Evolutionary conservation across 176 grass and related monocot species (phyloP).

Genomic region (Rhynchospora pubera): DNA sequence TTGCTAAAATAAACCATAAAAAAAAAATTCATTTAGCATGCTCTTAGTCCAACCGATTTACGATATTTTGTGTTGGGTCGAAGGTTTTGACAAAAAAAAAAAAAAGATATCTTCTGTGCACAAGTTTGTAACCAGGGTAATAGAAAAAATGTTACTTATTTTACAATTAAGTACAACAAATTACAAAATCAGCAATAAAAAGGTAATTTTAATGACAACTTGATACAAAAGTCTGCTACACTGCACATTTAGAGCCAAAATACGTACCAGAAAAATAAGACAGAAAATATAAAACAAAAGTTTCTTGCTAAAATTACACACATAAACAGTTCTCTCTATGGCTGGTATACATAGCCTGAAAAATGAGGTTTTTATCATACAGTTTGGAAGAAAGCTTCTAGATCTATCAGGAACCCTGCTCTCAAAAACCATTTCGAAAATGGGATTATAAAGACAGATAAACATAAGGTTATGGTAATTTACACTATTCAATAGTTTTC

Average conservation of each 20-base stretch:
- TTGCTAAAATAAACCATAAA: too few species aligned
- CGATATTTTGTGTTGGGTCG: too few species aligned
- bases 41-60: too few species aligned
- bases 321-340: conserved; percentile 5
- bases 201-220: conserved; percentile 3
- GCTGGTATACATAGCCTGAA: neutral
- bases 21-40: too few species aligned
- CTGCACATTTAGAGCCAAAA: conserved; percentile 24
- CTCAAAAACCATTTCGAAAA: conserved; percentile 33
- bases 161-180: neutral
- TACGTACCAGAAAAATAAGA: neutral
- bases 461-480: conserved; percentile 8
- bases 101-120: neutral
- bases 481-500: conserved; percentile 37
- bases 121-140: neutral
- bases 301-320: conserved; percentile 22
- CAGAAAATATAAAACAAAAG: conserved; percentile 8
- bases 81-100: too few species aligned
- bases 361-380: conserved; percentile 16
- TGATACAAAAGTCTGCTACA: neutral
- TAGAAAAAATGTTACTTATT: neutral
- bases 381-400: neutral
- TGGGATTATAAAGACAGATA: neutral
- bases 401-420: conserved; percentile 6
- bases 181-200: conserved; percentile 3